A percentile compares a stretch with the other conserved stretches of the same genome.
Evolutionary conservation across 352 stramenopile genomes (phyloP).

Genomic region (Phytophthora idaei): DNA sequence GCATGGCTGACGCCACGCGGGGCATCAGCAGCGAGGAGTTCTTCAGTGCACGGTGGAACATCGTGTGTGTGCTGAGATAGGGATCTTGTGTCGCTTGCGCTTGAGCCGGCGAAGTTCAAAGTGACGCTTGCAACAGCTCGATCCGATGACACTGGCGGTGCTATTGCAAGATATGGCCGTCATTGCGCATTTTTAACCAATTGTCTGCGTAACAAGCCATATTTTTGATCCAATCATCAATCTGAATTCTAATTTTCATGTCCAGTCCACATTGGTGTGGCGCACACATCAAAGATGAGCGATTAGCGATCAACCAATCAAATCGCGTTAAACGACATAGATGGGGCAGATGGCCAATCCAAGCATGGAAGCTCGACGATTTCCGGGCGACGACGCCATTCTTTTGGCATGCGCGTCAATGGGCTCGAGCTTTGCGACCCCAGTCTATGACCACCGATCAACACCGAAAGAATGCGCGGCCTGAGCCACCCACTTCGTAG

Average conservation of each 20-base stretch:
- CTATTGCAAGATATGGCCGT: constrained; percentile 20
- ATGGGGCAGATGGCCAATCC: constrained; percentile 9
- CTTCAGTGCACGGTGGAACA: constrained; percentile 36
- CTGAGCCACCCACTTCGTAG: constrained; percentile 1
- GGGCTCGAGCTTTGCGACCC: background rate
- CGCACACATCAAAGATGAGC: constrained; percentile 5
- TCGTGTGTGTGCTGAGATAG: constrained; percentile 1
- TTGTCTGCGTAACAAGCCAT: background rate
- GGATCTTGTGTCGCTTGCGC: constrained; percentile 20
- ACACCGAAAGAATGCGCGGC: constrained; percentile 12
- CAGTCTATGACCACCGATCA: constrained; percentile 28
- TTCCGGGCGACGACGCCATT: constrained; percentile 21
- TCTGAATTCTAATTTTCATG: background rate
- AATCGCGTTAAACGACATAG: constrained; percentile 27
- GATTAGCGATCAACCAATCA: constrained; percentile 9
- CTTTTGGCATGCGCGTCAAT: constrained; percentile 13
- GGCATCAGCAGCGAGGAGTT: constrained; percentile 34
- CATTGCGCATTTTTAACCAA: background rate
- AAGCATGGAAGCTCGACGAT: constrained; percentile 9
- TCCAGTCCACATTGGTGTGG: constrained; percentile 1
- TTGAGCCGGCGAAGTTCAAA: constrained; percentile 31
- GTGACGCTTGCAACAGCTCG: constrained; percentile 14
- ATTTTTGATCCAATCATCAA: background rate
- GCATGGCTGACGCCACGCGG: constrained; percentile 20
- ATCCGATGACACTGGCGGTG: constrained; percentile 9